A percentile compares a stretch with the other conserved stretches of the same genome.
Evolutionary conservation across 345 rosid species (phyloP).

Genomic region (Sisymbrium irio): DNA sequence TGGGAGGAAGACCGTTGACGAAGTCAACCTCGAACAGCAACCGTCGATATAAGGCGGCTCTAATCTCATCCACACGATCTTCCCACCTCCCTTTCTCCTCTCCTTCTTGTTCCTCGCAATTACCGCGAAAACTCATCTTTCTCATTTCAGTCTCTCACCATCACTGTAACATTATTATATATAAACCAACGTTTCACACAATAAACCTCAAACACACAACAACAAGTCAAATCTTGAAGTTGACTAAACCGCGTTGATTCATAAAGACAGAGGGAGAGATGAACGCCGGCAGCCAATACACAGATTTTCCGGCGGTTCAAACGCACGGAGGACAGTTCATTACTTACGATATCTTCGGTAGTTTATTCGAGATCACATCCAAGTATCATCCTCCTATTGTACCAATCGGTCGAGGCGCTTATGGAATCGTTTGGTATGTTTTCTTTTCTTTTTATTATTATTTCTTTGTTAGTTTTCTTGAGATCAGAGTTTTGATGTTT

Average conservation of each 20-base stretch:
- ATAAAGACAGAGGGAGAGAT: slow-evolving; percentile 1
- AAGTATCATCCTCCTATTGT: slow-evolving; percentile 90
- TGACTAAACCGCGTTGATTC: neutral
- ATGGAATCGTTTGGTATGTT: slow-evolving; percentile 92
- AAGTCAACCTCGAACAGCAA: neutral
- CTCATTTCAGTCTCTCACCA: neutral
- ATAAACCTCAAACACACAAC: neutral
- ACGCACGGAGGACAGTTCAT: slow-evolving; percentile 71
- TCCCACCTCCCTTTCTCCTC: slow-evolving; percentile 23
- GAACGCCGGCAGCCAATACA: slow-evolving; percentile 44
- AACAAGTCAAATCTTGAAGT: neutral
- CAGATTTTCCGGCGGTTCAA: slow-evolving; percentile 70
- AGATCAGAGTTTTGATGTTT: neutral
- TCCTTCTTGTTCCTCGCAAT: slow-evolving; percentile 50
- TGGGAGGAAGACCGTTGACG: slow-evolving; percentile 35
- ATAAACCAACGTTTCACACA: neutral
- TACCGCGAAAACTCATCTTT: slow-evolving; percentile 40
- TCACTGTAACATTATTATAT: neutral
- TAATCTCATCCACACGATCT: slow-evolving; percentile 41
- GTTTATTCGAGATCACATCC: slow-evolving; percentile 70
- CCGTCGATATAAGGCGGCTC: slow-evolving; percentile 60
- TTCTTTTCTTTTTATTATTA: neutral
- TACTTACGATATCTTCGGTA: slow-evolving; percentile 80
- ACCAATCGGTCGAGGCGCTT: slow-evolving; percentile 98
- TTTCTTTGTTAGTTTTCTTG: neutral